Percentiles rank a stretch among this genome's conserved stretches.
Evolutionary conservation across 2,329 filamentous ascomycete genomes (phyloP).

Genomic region (Aureobasidium namibiae): DNA sequence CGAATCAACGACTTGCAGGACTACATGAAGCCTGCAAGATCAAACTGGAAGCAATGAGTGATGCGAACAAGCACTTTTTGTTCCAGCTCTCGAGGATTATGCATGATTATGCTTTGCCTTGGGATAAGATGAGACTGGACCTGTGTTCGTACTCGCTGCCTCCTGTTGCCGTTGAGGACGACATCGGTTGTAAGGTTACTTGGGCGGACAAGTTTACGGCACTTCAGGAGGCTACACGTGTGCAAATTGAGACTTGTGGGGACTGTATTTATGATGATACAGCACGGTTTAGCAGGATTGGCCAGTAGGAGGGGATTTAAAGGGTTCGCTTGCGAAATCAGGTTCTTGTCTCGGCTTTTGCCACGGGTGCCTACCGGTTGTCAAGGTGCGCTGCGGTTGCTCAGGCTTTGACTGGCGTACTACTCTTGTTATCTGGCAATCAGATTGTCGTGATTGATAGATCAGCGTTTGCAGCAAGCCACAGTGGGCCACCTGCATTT

Average conservation of each 20-base stretch:
- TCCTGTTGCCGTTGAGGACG: background rate
- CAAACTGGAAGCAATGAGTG: background rate
- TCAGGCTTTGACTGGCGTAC: background rate
- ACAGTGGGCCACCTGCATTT: background rate
- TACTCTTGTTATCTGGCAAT: background rate
- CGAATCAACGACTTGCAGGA: background rate
- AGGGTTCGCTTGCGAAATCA: background rate
- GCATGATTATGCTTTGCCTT: slow-evolving; percentile 7
- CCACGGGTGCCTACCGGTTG: background rate
- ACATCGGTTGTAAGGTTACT: background rate
- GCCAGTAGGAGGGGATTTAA: background rate
- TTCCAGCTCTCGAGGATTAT: background rate
- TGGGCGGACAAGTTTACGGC: background rate
- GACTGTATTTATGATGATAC: slow-evolving; percentile 5
- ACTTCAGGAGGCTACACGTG: background rate
- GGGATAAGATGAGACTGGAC: slow-evolving; percentile 5
- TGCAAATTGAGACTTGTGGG: background rate
- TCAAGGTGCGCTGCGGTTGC: background rate
- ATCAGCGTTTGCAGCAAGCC: background rate
- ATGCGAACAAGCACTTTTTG: background rate
- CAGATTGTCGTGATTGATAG: background rate
- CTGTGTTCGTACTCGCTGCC: background rate
- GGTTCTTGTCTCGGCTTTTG: no score
- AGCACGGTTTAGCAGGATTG: background rate
- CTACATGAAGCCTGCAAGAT: background rate